These are phyloP conservation scores for Allium cepa DNA, from an alignment of 106 monocot species.

Conservation along the genomic window DNA sequence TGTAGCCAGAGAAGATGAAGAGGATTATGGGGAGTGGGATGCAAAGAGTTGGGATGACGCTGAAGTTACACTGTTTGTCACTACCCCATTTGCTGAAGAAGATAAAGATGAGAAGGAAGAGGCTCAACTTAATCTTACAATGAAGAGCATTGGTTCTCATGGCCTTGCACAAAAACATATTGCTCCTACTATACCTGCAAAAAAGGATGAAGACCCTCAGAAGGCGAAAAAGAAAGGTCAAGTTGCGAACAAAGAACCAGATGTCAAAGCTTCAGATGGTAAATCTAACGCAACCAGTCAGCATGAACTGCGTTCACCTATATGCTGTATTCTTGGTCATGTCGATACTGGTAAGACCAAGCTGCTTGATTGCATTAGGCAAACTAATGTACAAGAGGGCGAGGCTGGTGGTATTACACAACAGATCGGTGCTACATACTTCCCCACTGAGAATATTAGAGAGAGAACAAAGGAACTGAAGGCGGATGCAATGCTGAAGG, in stretches of 20 bases:
- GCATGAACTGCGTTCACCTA: constrained; percentile 73
- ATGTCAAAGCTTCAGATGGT: constrained; percentile 15
- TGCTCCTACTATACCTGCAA: constrained; percentile 13
- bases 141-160: constrained; percentile 9
- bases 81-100: constrained; percentile 74
- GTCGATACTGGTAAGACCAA: constrained; percentile 99
- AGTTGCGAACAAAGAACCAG: constrained; percentile 25
- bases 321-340: constrained; percentile 99
- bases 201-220: constrained; percentile 16
- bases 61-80: constrained; percentile 58
- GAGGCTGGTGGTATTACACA: constrained; percentile 99
- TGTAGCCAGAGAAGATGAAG: too few relatives aligned
- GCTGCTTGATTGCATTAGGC: constrained; percentile 84
- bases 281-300: constrained; percentile 12
- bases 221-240: constrained; percentile 19
- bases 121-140: constrained; percentile 23
- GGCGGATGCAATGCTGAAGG: constrained; percentile 82
- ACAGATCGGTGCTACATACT: constrained; percentile 97
- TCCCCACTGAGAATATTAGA: constrained; percentile 90
- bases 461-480: constrained; percentile 92
- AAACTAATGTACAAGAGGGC: constrained; percentile 91
- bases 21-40: constrained; percentile 91
- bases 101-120: constrained; percentile 38
- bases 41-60: constrained; percentile 98
- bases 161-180: constrained; percentile 32